Evolutionary conservation across 257 asterid genomes (phyloP), one percentile per base, ranked within the genome.

Genomic region (Salvia splendens): DNA sequence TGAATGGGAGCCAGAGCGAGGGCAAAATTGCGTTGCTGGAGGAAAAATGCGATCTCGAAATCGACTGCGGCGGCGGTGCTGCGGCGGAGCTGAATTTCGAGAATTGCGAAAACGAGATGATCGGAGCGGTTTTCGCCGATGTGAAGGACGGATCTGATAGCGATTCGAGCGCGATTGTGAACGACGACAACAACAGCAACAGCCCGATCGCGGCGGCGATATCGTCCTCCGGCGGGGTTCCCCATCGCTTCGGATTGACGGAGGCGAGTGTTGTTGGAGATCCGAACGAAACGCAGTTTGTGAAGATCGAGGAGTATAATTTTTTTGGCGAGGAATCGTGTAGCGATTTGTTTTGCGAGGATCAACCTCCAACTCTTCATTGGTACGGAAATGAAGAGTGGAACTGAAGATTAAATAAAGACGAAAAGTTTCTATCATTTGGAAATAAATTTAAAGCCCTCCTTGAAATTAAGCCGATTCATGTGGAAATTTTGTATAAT

Each of bases 131-230:
- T 40, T 81, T 87, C 16, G 43, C 69, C 4, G 95, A 85, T 67
- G 65, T 83, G 12, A 83, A 84, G 78, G 95, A 87, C 52, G 96
- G 98, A 16, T 87, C 88, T 3, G 92, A 89, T 6, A 78, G 84
- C 50, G 97, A 92, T 42, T 78, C 98, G 2, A 92, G 98, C 60
- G 93, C 96, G 1, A 87, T 92, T 55, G 76, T 89, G 68, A 87
- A 87, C 42, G 96, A 92, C 33, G 95, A 83, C 35, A 86, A 47
- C 66, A 84, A 47, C 66, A 73, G 32, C 46, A 73, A 38, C 46
- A 80, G 86, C 61, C 86, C 86, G 5, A 73, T 71, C n/a, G 81
- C 86, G 30, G 83, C 81, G 11, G 82, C 86, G 8, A 81, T 78
- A 46, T 84, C 87, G 3, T 84, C 95, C 4, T 64, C 84, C 5